Evolutionary conservation across 2,329 filamentous ascomycete species (phyloP).

Genomic region (Rhynchosporium agropyri): DNA sequence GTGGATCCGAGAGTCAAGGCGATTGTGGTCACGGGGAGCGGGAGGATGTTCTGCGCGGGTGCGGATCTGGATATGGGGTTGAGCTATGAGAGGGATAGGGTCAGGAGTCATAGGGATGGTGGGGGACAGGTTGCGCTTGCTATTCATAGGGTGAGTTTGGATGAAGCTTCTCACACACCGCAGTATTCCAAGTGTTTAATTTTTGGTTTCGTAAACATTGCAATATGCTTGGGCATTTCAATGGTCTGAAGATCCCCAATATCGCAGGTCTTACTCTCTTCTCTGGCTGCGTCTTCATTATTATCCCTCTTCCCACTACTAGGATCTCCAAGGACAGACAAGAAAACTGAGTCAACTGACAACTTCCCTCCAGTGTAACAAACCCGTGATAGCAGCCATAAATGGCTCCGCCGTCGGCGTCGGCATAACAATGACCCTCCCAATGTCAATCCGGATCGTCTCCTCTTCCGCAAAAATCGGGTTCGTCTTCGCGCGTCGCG

Average conservation of each 20-base stretch:
- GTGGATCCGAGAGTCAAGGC: constrained; percentile 56
- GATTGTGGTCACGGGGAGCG: constrained; percentile 56
- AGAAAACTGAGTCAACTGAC: constrained; percentile 31
- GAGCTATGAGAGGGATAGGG: constrained; percentile 29
- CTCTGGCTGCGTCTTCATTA: background rate
- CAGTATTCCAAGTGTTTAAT: background rate
- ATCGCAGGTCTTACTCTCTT: too few relatives aligned
- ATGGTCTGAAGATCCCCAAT: too few relatives aligned
- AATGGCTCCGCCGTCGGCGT: constrained; percentile 63
- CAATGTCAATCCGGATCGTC: constrained; percentile 56
- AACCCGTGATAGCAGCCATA: constrained; percentile 61
- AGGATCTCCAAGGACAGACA: background rate
- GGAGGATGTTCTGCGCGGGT: constrained; percentile 60
- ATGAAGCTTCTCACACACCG: background rate
- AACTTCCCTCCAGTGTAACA: constrained; percentile 54
- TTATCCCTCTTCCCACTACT: background rate
- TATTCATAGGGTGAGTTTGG: background rate
- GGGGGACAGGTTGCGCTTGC: constrained; percentile 52
- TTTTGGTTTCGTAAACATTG: too few relatives aligned
- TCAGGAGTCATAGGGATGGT: constrained; percentile 47
- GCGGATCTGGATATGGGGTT: constrained; percentile 40
- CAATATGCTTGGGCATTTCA: too few relatives aligned
- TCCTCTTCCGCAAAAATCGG: constrained; percentile 66
- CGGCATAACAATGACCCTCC: constrained; percentile 63
- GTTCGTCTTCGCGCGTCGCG: constrained; percentile 72